These are phyloP conservation scores for Raphanus raphanistrum DNA, from an alignment of 345 rosid genomes.

Conservation along the genomic window DNA sequence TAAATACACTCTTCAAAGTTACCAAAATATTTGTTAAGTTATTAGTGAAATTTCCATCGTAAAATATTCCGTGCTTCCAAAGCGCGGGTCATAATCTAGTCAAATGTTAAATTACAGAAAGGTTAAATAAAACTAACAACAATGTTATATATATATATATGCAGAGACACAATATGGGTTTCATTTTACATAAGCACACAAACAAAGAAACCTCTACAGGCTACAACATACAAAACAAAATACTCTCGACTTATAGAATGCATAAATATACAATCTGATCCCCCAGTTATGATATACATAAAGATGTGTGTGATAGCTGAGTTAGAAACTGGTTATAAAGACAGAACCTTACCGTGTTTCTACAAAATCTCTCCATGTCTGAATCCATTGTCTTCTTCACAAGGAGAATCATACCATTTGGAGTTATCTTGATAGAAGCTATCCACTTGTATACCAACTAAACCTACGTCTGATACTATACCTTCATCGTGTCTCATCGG, in stretches of 20 bases:
- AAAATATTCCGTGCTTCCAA: too few relatives aligned
- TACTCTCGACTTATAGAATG: slow-evolving; percentile 9
- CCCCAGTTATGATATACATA: slow-evolving; percentile 19
- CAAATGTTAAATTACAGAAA: not conserved
- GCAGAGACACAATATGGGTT: slow-evolving; percentile 35
- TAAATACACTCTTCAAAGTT: too few relatives aligned
- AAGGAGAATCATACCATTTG: slow-evolving; percentile 97
- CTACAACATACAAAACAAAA: slow-evolving; percentile 32
- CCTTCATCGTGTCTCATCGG: slow-evolving; percentile 63
- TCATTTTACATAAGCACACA: slow-evolving; percentile 37
- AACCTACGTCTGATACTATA: slow-evolving; percentile 86
- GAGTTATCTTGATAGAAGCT: slow-evolving; percentile 94
- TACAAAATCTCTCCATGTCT: slow-evolving; percentile 79
- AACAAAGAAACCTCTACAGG: slow-evolving; percentile 17
- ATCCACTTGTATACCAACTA: slow-evolving; percentile 89
- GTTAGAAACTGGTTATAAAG: slow-evolving; percentile 31
- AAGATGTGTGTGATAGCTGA: slow-evolving; percentile 12
- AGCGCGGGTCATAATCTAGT: too few relatives aligned
- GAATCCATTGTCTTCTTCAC: slow-evolving; percentile 86
- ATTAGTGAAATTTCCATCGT: too few relatives aligned
- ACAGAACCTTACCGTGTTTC: slow-evolving; percentile 27
- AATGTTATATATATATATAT: slow-evolving; percentile 33
- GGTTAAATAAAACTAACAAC: slow-evolving; percentile 11
- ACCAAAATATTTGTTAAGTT: too few relatives aligned
- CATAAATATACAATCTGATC: slow-evolving; percentile 36